phyloP scores from a whole-genome alignment of 306 rosid genomes.

The Glycine tomentella region DNA sequence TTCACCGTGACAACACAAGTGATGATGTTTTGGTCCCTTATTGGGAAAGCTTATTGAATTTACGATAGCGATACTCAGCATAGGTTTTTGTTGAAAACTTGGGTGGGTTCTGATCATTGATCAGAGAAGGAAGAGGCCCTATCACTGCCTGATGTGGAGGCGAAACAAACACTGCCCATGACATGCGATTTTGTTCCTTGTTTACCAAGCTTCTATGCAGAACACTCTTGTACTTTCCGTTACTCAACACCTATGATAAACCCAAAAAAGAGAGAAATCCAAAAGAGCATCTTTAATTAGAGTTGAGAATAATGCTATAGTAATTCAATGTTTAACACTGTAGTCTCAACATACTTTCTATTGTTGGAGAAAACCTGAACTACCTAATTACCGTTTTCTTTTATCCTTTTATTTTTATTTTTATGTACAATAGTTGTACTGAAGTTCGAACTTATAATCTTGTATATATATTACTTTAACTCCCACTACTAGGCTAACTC shows the following conservation, averaged over 20 bases:
- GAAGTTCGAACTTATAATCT: too few species aligned
- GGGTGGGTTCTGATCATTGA: slow-evolving; percentile 55
- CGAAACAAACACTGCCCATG: slow-evolving; percentile 69
- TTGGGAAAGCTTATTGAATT: slow-evolving; percentile 71
- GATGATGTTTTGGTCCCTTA: not conserved
- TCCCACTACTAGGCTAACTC: too few species aligned
- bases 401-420: too few species aligned
- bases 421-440: too few species aligned
- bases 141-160: slow-evolving; percentile 61
- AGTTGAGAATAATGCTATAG: not conserved
- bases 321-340: not conserved
- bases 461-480: too few species aligned
- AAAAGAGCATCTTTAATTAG: not conserved
- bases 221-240: slow-evolving; percentile 73
- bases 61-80: slow-evolving; percentile 67
- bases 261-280: not conserved
- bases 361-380: not conserved
- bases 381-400: too few species aligned
- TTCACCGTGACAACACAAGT: not conserved
- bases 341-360: not conserved
- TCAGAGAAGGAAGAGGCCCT: slow-evolving; percentile 62
- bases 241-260: slow-evolving; percentile 59
- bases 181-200: slow-evolving; percentile 65
- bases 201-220: slow-evolving; percentile 75
- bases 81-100: slow-evolving; percentile 70